Evolutionary conservation across 2,329 filamentous ascomycete genomes (phyloP), one percentile per base, ranked within the genome.

Genomic region (Sodiomyces alkalinus): DNA sequence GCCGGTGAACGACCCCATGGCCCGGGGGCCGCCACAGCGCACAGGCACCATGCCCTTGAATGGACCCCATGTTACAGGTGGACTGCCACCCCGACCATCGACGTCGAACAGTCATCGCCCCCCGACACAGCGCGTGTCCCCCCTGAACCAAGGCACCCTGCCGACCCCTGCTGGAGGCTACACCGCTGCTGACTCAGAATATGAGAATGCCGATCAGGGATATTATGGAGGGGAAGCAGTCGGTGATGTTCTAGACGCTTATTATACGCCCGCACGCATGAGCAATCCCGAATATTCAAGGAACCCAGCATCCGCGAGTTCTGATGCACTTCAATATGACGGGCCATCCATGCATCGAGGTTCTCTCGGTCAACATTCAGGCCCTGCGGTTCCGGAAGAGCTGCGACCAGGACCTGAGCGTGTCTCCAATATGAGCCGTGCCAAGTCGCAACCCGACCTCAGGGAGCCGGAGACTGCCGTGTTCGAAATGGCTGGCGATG

Each of bases 401-500:
- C 48, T 58, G n/a, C 62, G 68, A 31, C 59, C 48, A 31, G 64
- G 55, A 34, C 64, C 52, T 30, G 66, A 52, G 39, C 62, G 55
- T 43, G 61, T 53, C 20, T 65, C 62, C 14, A 62, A 68, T 39
- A 48, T 75, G 28, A 67, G 59, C 33, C 64, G 66, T 34, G 69
- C 72, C 11, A 74, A 74, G 38, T 80, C 75, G 8, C 75, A 80
- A 43, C 74, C 75, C 17, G 68, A 79, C 43, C 52, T 79, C 33
- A 61, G 68, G 19, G 63, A 72, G 38, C 63, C 67, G 4, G 71
- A 80, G 40, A 61, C 70, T 3, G 79, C 78, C 7, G 64, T 80
- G 2, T 83, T 83, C 39, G 80, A 83, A 42, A 77, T 86, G 64
- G 73, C 69, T 2, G 64, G 57, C 16, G 74, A 80, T 39, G 58